These are phyloP conservation scores for Aspergillus viridinutans DNA, from an alignment of 2,329 filamentous ascomycete species.

Conservation along the genomic window DNA sequence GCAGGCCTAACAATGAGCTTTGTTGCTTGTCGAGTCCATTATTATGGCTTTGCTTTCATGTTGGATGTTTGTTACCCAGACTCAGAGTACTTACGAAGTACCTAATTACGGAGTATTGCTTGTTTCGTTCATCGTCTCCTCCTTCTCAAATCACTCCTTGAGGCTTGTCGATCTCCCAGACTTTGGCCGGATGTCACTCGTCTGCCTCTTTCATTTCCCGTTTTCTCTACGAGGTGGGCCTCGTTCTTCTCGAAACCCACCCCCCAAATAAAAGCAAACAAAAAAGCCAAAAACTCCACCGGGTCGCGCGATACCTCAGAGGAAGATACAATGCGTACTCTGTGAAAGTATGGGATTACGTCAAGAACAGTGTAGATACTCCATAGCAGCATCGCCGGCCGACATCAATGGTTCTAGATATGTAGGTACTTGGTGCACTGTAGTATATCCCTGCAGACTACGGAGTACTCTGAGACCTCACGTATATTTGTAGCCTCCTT, in stretches of 20 bases:
- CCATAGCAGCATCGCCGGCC: background rate
- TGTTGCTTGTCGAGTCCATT: background rate
- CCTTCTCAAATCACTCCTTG: background rate
- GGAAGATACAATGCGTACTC: background rate
- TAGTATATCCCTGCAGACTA: background rate
- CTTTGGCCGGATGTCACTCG: background rate
- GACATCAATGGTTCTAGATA: background rate
- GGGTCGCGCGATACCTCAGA: background rate
- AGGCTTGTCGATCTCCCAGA: background rate
- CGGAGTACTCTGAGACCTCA: background rate
- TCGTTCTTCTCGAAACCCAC: background rate
- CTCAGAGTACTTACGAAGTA: no score
- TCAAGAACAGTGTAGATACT: no score
- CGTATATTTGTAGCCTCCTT: background rate
- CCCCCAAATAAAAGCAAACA: background rate
- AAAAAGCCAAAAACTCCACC: background rate
- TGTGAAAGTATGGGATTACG: background rate
- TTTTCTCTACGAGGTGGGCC: background rate
- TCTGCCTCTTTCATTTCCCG: background rate
- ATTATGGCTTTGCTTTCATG: no score
- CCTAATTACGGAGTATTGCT: background rate
- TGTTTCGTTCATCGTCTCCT: background rate
- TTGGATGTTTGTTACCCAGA: no score
- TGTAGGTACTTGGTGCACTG: background rate
- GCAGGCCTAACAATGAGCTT: background rate